Conservation (phyloP, 805 yeast species). For the Saturnispora hagleri region DNA sequence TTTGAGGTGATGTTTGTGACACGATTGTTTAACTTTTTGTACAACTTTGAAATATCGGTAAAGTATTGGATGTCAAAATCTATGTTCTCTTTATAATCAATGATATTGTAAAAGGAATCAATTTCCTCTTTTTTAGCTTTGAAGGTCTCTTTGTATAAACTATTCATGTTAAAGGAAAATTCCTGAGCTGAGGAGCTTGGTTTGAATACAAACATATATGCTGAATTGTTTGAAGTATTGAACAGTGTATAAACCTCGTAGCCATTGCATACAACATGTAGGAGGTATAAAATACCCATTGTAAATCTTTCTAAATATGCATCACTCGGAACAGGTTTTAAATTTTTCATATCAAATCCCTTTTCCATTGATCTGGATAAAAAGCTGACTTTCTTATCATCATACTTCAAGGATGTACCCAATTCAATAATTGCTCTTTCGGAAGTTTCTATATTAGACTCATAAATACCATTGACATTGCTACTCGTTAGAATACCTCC, state of each 20-base stretch:
- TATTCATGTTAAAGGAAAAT: slow-evolving; percentile 44
- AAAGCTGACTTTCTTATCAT: slow-evolving; percentile 65
- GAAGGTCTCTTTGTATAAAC: slow-evolving; percentile 46
- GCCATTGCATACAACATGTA: slow-evolving; percentile 63
- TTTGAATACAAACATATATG: slow-evolving; percentile 49
- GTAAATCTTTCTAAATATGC: slow-evolving; percentile 47
- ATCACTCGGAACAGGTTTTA: slow-evolving; percentile 36
- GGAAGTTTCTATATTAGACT: slow-evolving; percentile 53
- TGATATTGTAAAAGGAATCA: slow-evolving; percentile 33
- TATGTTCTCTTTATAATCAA: slow-evolving; percentile 45
- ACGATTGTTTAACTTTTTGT: slow-evolving; percentile 46
- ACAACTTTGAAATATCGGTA: slow-evolving; percentile 45
- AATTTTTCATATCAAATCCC: slow-evolving; percentile 66
- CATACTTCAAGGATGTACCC: slow-evolving; percentile 66
- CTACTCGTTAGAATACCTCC: slow-evolving; percentile 58
- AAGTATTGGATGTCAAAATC: slow-evolving; percentile 47
- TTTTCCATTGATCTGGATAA: slow-evolving; percentile 76
- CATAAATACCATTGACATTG: slow-evolving; percentile 62
- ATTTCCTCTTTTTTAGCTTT: slow-evolving; percentile 38
- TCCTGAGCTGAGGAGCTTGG: slow-evolving; percentile 63
- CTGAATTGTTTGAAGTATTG: slow-evolving; percentile 49
- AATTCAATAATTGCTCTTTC: slow-evolving; percentile 74
- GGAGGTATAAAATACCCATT: slow-evolving; percentile 51
- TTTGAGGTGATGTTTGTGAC: slow-evolving; percentile 53
- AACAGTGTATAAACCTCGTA: slow-evolving; percentile 67